Evolutionary conservation across 805 yeast species (phyloP).

Genomic region (Cephaloascus albidus): DNA sequence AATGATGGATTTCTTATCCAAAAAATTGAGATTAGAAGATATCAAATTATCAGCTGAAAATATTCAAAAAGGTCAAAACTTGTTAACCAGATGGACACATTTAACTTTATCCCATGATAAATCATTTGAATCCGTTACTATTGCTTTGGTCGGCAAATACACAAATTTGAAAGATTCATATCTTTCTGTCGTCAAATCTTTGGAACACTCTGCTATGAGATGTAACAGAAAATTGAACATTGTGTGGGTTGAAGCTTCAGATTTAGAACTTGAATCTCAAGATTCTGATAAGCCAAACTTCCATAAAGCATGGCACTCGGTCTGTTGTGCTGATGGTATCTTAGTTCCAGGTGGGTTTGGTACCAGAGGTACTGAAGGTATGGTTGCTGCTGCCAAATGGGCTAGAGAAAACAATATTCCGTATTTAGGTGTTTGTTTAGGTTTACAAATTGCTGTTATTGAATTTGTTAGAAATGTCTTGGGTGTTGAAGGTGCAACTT

Average conservation of each 20-base stretch:
- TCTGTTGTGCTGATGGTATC: conserved; percentile 92
- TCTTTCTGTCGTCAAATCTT: conserved; percentile 86
- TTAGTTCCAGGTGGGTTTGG: conserved; percentile 99
- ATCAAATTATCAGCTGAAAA: conserved; percentile 40
- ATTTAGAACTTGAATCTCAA: conserved; percentile 70
- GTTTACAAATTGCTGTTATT: conserved; percentile 94
- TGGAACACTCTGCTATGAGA: conserved; percentile 92
- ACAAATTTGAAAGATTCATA: conserved; percentile 93
- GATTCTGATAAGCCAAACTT: conserved; percentile 59
- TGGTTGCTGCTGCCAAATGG: conserved; percentile 94
- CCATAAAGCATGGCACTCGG: conserved; percentile 92
- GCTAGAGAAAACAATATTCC: conserved; percentile 96
- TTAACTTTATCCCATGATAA: conserved; percentile 76
- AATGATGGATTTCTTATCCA: conserved; percentile 61
- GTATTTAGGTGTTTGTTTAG: conserved; percentile 93
- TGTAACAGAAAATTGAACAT: conserved; percentile 78
- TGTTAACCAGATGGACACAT: conserved; percentile 71
- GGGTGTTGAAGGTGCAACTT: conserved; percentile 59
- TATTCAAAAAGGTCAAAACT: conserved; percentile 50
- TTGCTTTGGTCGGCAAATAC: conserved; percentile 96
- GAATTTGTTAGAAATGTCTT: conserved; percentile 81
- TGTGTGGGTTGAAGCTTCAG: conserved; percentile 93
- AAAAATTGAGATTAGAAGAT: conserved; percentile 54
- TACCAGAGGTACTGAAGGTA: conserved; percentile 94
- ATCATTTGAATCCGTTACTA: conserved; percentile 78